phyloP scores from a whole-genome alignment of 140 eudicot genomes.

The Flaveria floridana region DNA sequence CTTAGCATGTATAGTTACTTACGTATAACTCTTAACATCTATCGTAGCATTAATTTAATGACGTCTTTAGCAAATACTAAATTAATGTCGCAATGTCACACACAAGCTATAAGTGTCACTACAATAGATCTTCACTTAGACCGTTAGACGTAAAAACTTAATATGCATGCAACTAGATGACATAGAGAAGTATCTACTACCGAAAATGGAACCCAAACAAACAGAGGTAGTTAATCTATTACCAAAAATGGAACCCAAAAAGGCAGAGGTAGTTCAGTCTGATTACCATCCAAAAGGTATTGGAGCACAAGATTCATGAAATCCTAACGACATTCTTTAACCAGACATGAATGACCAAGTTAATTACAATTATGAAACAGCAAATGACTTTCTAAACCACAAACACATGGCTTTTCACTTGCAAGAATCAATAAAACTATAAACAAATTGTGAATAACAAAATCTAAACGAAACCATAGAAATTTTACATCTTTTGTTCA shows the following conservation, averaged over 20 bases:
- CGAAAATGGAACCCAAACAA: background rate
- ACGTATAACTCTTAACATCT: background rate
- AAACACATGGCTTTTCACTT: background rate
- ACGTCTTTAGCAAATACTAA: background rate
- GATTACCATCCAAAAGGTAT: background rate
- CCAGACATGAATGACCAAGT: background rate
- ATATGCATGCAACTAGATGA: background rate
- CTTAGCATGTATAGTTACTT: background rate
- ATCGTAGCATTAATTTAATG: background rate
- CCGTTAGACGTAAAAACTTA: background rate
- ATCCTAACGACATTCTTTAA: constrained; percentile 2
- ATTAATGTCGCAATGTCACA: background rate
- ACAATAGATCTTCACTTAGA: background rate
- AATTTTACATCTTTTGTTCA: background rate
- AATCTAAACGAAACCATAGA: background rate
- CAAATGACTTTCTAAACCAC: background rate
- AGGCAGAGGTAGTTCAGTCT: background rate
- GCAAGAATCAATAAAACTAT: background rate
- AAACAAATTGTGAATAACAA: background rate
- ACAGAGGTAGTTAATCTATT: background rate
- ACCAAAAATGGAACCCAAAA: background rate
- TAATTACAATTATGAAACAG: background rate
- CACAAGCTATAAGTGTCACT: background rate
- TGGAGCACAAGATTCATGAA: constrained; percentile 1
- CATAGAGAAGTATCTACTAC: background rate